Evolutionary conservation across 805 yeast genomes (phyloP).

Genomic region (Candida tammaniensis): DNA sequence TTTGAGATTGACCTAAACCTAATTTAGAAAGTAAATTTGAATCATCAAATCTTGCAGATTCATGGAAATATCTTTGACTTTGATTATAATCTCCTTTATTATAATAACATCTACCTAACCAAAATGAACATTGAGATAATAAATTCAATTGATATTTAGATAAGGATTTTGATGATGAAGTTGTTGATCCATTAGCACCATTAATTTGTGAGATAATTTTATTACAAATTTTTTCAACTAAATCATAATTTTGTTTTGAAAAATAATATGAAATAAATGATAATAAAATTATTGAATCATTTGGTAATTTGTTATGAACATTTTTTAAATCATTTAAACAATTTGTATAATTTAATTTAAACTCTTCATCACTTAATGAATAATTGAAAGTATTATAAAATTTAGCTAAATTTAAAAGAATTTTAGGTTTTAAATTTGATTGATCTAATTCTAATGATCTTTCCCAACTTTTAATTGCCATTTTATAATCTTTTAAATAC

Average conservation of each 20-base stretch:
- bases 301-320: slow-evolving; percentile 39
- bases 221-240: slow-evolving; percentile 55
- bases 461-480: slow-evolving; percentile 82
- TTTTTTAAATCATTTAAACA: slow-evolving; percentile 50
- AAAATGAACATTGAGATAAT: slow-evolving; percentile 49
- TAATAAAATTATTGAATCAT: slow-evolving; percentile 62
- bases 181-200: slow-evolving; percentile 12
- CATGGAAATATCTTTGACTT: slow-evolving; percentile 71
- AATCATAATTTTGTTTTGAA: slow-evolving; percentile 58
- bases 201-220: slow-evolving; percentile 38
- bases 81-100: slow-evolving; percentile 56
- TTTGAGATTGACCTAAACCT: slow-evolving; percentile 85
- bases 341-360: slow-evolving; percentile 53
- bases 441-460: slow-evolving; percentile 70
- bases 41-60: slow-evolving; percentile 64
- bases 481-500: slow-evolving; percentile 72
- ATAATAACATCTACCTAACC: slow-evolving; percentile 83
- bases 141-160: slow-evolving; percentile 28
- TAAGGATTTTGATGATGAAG: slow-evolving; percentile 22
- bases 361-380: slow-evolving; percentile 59
- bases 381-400: slow-evolving; percentile 61
- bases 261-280: slow-evolving; percentile 69
- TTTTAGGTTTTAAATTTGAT: slow-evolving; percentile 54
- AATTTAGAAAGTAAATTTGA: slow-evolving; percentile 66
- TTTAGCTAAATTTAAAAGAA: slow-evolving; percentile 64